phyloP scores from a whole-genome alignment of 202 grass and related monocot genomes.

The Musa balbisiana region DNA sequence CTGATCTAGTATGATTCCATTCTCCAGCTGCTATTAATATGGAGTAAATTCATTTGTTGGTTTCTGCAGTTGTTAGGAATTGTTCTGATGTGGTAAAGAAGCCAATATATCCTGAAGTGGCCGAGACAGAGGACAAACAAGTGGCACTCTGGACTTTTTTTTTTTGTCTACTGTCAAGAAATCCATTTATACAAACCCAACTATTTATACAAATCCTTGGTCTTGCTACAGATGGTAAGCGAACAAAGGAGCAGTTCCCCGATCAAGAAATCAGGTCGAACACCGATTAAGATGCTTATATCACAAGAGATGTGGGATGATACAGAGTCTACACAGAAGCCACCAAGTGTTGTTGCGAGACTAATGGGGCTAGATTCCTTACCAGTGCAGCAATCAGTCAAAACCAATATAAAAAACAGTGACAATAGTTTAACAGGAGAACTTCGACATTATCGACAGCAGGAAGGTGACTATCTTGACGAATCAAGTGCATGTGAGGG shows the following conservation, averaged over 20 bases:
- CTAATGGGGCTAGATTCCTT: constrained; percentile 24
- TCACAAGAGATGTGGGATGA: constrained; percentile 10
- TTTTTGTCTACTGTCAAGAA: background rate
- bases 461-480: constrained; percentile 37
- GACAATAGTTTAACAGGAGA: constrained; percentile 28
- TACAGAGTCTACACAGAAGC: background rate
- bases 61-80: constrained; percentile 39
- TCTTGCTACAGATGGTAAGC: constrained; percentile 28
- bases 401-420: background rate
- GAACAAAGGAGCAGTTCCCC: constrained; percentile 38
- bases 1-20: background rate
- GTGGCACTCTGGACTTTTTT: constrained; percentile 12
- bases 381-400: constrained; percentile 4
- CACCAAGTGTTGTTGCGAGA: constrained; percentile 14
- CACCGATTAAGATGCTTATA: constrained; percentile 11
- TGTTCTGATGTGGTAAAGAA: constrained; percentile 25
- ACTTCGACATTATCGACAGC: constrained; percentile 17
- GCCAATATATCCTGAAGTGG: constrained; percentile 2
- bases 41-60: constrained; percentile 13
- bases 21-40: constrained; percentile 14
- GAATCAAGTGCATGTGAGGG: constrained; percentile 15
- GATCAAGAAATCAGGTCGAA: constrained; percentile 33
- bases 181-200: background rate
- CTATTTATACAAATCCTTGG: background rate
- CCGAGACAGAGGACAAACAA: constrained; percentile 37